These are phyloP conservation scores for Hippophae rhamnoides DNA, from an alignment of 306 rosid species.

Conservation along the genomic window DNA sequence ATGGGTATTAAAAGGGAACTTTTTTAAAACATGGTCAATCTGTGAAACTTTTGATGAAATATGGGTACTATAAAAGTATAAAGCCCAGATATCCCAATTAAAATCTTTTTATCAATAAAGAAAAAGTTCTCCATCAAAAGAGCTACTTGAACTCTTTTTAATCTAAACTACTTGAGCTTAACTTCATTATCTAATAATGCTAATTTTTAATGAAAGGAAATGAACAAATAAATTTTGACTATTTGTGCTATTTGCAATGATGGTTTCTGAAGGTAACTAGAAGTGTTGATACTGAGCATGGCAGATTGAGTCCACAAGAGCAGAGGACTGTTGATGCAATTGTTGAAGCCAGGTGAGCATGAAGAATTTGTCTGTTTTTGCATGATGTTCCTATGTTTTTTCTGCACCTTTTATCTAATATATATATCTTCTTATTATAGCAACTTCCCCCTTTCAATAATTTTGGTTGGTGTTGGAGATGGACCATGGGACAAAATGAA, in stretches of 20 bases:
- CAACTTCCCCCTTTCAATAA: constrained; percentile 82
- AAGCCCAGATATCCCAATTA: too few species aligned
- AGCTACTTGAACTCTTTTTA: background rate
- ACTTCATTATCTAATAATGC: too few species aligned
- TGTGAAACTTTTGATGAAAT: too few species aligned
- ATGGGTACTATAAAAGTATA: too few species aligned
- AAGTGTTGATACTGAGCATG: constrained; percentile 72
- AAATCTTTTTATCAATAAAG: too few species aligned
- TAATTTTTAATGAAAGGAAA: too few species aligned
- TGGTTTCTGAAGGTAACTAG: constrained; percentile 62
- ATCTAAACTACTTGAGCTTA: background rate
- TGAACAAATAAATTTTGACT: too few species aligned
- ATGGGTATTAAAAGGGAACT: too few species aligned
- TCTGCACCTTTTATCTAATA: constrained; percentile 16
- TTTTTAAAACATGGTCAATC: too few species aligned
- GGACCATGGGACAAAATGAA: constrained; percentile 99
- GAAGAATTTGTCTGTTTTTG: constrained; percentile 4
- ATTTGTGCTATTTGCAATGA: background rate
- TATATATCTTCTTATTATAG: constrained; percentile 32
- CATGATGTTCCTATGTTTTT: background rate
- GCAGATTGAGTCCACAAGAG: constrained; percentile 82
- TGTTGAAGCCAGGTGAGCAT: constrained; percentile 80
- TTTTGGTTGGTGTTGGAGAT: constrained; percentile 95
- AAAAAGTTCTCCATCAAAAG: too few species aligned
- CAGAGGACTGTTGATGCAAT: constrained; percentile 81